Evolutionary conservation across 106 monocot genomes (phyloP).

Genomic region (Amphibolis antarctica): DNA sequence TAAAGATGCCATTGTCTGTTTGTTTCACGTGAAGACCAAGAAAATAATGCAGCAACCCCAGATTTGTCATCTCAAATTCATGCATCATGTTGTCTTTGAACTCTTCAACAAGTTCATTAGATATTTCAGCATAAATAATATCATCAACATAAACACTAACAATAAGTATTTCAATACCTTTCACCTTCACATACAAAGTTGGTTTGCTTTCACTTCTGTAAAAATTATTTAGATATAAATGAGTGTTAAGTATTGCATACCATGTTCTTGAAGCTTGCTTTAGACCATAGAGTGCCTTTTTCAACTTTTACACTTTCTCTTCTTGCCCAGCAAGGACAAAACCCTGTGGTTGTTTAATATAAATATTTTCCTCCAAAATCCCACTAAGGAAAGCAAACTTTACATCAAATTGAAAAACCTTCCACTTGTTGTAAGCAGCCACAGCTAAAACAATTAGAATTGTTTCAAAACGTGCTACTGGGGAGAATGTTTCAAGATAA

Average conservation of each 20-base stretch:
- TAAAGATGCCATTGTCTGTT: neutral
- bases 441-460: neutral
- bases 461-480: neutral
- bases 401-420: neutral
- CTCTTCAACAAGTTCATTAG: neutral
- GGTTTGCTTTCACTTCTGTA: neutral
- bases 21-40: neutral
- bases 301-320: neutral
- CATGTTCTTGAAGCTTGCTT: neutral
- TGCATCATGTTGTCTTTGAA: constrained; percentile 1
- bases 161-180: neutral
- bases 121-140: neutral
- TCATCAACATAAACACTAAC: neutral
- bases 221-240: neutral
- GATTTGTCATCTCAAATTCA: neutral
- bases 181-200: neutral
- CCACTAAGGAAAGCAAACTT: neutral
- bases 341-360: neutral
- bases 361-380: neutral
- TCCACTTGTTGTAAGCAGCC: neutral
- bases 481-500: neutral
- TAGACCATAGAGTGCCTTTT: neutral
- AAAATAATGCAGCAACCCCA: neutral
- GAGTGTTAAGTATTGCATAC: neutral
- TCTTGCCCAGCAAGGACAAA: neutral